Evolutionary conservation across 257 asterid genomes (phyloP), one percentile per base, ranked within the genome.

Genomic region (Fraxinus pennsylvanica): DNA sequence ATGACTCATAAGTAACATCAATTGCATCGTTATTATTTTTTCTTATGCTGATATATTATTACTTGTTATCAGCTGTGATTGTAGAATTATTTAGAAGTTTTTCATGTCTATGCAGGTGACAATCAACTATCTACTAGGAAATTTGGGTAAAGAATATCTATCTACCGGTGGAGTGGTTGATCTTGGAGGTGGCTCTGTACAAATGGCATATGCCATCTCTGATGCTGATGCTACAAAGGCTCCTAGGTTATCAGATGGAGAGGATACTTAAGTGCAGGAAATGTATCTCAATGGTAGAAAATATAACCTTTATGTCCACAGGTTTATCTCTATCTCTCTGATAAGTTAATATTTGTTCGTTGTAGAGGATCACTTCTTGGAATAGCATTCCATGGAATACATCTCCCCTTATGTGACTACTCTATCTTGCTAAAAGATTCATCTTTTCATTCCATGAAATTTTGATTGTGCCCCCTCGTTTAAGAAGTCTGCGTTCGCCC

Each of bases 291-390:
- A 79, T 81, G 94, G 94, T 76, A 82, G 72, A 79, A 84, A 82
- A 74, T 91, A 90, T 74, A 27, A 91, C 73, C 93, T 93, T 50
- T 93, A 93, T 69, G 92, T 88, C 71, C 92, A 93, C 82, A 93
- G 97, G 97, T 93, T 68, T 65, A 7, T 73, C 25, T 25, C 57
- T 59, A 1, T 9, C 61, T 35, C 57, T 47, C 22, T 47, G 30
- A 43, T 25, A 19, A 72, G 12, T 45, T 19, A n/a, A 39, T 15
- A 30, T 68, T 68, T 76, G 68, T 72, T 69, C 76, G 45, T 47
- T 27, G n/a, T 35, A 54, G 71, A 6, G 70, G 73, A 13, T 17
- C 33, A 61, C 32, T 61, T 57, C 33, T 14, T 22, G 14, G 68
- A 59, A 9, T 59, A 59, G 68, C 68, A 3, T 59, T 25, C 27